Evolutionary conservation across 345 rosid species (phyloP).

Genomic region (Populus nigra): DNA sequence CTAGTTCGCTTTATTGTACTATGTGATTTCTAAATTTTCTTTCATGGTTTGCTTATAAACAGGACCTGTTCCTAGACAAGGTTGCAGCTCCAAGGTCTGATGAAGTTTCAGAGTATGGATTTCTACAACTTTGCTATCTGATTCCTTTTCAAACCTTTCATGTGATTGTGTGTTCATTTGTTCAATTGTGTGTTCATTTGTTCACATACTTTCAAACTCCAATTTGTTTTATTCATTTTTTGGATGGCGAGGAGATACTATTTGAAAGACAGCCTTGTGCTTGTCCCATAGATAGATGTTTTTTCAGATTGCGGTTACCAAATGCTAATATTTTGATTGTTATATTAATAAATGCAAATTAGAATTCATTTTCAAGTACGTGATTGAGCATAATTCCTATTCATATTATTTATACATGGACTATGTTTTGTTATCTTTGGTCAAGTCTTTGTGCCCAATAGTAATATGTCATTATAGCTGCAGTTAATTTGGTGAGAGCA

Average conservation of each 20-base stretch:
- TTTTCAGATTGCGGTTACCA: not conserved
- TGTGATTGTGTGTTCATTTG: not conserved
- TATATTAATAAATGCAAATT: too few species aligned
- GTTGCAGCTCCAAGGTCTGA: constrained; percentile 39
- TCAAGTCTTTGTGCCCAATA: not conserved
- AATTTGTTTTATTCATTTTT: not conserved
- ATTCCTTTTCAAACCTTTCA: not conserved
- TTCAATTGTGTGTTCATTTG: not conserved
- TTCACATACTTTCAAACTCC: not conserved
- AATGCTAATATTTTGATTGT: not conserved
- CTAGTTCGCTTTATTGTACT: not conserved
- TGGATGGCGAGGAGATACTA: not conserved
- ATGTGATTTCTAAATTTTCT: not conserved
- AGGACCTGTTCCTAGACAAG: constrained; percentile 74
- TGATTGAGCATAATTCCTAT: not conserved
- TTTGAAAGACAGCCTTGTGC: not conserved
- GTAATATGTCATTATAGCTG: not conserved
- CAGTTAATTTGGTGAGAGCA: not conserved
- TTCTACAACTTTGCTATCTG: not conserved
- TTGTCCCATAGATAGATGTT: not conserved
- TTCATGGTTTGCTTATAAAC: constrained; percentile 27
- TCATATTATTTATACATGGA: not conserved
- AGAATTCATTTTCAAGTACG: not conserved
- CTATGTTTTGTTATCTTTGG: not conserved
- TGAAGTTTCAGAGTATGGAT: constrained; percentile 54